These are phyloP conservation scores for Phycomyces blakesleeanus DNA, from an alignment of 192 early-diverging fungal species.

Conservation along the genomic window DNA sequence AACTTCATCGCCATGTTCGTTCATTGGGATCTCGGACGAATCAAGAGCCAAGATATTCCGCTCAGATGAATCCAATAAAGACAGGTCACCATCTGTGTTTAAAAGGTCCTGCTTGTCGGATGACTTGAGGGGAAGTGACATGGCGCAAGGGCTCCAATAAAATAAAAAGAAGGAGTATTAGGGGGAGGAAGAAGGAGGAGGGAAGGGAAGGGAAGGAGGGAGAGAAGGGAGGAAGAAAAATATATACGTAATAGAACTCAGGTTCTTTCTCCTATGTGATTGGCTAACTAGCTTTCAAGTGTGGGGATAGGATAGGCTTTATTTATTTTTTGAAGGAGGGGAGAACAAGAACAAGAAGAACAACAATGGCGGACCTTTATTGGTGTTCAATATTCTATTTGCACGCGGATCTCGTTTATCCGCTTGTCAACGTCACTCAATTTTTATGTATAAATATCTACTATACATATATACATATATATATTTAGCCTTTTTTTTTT, in stretches of 20 bases:
- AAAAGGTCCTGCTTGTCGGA: background rate
- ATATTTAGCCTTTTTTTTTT: no score
- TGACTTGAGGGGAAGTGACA: background rate
- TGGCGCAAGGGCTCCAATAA: background rate
- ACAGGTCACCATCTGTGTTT: no score
- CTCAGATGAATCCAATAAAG: no score
- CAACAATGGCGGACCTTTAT: no score
- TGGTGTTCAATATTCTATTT: no score
- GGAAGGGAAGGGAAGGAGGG: background rate
- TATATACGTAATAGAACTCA: background rate
- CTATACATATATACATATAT: no score
- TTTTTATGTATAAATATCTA: no score
- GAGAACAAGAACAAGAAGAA: no score
- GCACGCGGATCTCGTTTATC: no score
- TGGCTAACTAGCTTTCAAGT: background rate
- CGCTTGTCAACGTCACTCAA: no score
- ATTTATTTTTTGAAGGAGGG: no score
- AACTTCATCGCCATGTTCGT: conserved; percentile 2
- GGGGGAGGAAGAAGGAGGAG: background rate
- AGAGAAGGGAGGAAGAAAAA: background rate
- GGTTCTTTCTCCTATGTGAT: background rate
- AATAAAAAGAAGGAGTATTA: background rate
- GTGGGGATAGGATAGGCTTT: background rate
- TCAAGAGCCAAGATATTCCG: no score
- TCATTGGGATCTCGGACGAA: background rate